Evolutionary conservation across 805 yeast species (phyloP).

Genomic region (Kodamaea hsintzibuensis): DNA sequence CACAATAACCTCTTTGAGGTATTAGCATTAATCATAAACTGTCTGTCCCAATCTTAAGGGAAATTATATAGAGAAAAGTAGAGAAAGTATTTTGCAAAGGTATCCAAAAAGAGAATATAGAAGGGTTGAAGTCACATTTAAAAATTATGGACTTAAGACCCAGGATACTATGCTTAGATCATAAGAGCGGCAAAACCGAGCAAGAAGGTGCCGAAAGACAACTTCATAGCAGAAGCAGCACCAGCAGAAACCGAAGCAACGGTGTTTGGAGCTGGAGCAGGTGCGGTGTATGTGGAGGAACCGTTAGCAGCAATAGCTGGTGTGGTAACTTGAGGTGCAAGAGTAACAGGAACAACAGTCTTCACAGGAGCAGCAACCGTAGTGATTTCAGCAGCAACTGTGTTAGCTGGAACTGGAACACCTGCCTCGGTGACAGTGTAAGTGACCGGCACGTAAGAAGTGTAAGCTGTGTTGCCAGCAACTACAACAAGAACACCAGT

Average conservation of each 20-base stretch:
- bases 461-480: conserved; percentile 28
- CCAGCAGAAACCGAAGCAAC: conserved; percentile 5
- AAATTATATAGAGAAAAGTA: not conserved
- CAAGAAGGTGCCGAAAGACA: conserved; percentile 10
- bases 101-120: not conserved
- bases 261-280: not conserved
- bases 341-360: not conserved
- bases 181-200: conserved; percentile 11
- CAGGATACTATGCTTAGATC: conserved; percentile 3
- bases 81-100: not conserved
- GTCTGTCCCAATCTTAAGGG: not conserved
- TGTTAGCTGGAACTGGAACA: conserved; percentile 2
- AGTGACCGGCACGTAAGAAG: conserved; percentile 34
- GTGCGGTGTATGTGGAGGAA: not conserved
- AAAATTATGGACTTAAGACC: not conserved
- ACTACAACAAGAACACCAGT: conserved; percentile 39
- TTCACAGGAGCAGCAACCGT: conserved; percentile 15
- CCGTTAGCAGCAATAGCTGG: not conserved
- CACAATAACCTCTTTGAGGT: not conserved
- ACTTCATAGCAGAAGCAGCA: conserved; percentile 11
- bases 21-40: not conserved
- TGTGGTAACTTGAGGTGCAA: not conserved
- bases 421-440: conserved; percentile 19
- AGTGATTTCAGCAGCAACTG: not conserved
- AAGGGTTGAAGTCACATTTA: not conserved